Evolutionary conservation across 169 alveolate genomes (phyloP).

Genomic region (Theileria luwenshuni): DNA sequence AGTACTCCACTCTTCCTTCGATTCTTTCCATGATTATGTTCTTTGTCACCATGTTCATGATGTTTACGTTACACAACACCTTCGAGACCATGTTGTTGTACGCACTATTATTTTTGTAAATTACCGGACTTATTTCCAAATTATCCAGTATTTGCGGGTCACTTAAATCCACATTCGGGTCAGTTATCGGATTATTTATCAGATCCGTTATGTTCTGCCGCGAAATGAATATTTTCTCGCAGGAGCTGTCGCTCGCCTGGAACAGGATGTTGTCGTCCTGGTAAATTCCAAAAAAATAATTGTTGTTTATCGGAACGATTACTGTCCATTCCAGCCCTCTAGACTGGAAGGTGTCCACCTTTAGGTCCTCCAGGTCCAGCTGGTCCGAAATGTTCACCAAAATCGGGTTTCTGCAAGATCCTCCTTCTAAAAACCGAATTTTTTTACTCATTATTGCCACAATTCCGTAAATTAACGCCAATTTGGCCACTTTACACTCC

Average conservation of each 20-base stretch:
- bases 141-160: slow-evolving; percentile 2
- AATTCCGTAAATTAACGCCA: no score
- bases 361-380: not conserved
- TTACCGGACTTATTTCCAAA: no score
- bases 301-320: not conserved
- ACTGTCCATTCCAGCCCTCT: not conserved
- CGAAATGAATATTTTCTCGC: not conserved
- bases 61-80: no score
- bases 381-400: not conserved
- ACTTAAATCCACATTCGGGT: not conserved
- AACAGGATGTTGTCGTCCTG: not conserved
- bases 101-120: no score
- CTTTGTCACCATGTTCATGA: no score
- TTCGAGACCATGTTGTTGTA: no score
- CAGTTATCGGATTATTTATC: not conserved
- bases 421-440: no score
- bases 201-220: no score
- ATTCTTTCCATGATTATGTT: no score
- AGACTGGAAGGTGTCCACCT: not conserved
- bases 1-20: no score
- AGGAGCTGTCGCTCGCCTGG: not conserved
- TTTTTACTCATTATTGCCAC: no score
- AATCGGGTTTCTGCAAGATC: not conserved
- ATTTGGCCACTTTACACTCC: no score
- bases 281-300: not conserved